These are phyloP conservation scores for Vaccinium corymbosum DNA, from an alignment of 148 eudicot genomes.

Conservation along the genomic window DNA sequence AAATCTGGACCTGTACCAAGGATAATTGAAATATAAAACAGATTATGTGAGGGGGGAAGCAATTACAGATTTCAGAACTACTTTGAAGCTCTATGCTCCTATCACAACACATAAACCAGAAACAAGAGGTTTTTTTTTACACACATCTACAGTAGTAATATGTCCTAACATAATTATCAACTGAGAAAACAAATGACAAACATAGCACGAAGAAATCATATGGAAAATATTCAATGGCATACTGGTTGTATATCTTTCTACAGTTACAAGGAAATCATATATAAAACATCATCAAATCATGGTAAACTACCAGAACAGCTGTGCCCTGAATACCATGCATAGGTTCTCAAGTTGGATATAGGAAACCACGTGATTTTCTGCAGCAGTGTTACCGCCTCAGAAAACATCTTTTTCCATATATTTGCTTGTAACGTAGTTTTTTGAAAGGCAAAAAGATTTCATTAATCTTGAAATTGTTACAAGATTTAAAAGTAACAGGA, in stretches of 20 bases:
- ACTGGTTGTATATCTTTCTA: neutral
- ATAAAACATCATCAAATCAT: neutral
- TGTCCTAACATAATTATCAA: neutral
- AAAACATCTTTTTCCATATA: neutral
- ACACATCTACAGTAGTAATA: neutral
- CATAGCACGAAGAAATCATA: neutral
- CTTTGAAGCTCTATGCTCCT: neutral
- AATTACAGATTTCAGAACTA: neutral
- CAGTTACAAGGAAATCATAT: neutral
- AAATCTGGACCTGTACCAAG: conserved; percentile 38
- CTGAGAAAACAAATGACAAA: neutral
- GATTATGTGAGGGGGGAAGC: neutral
- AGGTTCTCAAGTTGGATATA: neutral
- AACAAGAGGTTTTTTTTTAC: neutral
- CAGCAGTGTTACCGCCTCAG: neutral
- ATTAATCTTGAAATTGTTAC: no score
- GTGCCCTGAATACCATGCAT: conserved; percentile 1
- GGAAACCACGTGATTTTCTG: neutral
- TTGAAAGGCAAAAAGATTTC: no score
- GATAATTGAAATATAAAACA: conserved; percentile 13
- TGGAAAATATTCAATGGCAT: neutral
- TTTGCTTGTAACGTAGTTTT: neutral
- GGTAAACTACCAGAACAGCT: neutral
- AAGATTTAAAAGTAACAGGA: no score
- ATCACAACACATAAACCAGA: neutral